Conservation (phyloP, 306 rosid genomes). For the Delonix regia region DNA sequence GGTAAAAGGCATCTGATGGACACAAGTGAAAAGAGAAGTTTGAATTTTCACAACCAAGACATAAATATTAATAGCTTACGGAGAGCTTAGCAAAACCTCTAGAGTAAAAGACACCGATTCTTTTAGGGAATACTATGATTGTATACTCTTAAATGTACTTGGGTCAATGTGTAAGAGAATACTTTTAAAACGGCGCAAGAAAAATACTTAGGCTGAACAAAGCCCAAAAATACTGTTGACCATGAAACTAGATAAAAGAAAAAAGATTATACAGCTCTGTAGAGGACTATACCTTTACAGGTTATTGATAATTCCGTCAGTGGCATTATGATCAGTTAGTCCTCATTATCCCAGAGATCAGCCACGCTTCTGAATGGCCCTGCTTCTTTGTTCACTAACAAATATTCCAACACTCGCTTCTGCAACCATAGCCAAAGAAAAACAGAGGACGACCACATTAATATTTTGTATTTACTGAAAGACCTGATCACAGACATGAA, state of each 20-base stretch:
- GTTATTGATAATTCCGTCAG: too few relatives aligned
- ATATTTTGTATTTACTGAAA: too few relatives aligned
- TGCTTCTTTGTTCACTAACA: conserved; percentile 32
- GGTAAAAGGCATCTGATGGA: neutral
- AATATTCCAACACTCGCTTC: conserved; percentile 35
- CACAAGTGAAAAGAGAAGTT: neutral
- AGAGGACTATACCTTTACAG: neutral
- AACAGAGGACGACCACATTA: too few relatives aligned
- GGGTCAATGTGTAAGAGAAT: too few relatives aligned
- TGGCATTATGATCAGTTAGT: neutral
- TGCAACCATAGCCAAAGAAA: neutral
- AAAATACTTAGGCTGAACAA: too few relatives aligned
- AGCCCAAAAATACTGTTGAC: neutral
- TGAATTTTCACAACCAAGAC: neutral
- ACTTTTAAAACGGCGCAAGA: too few relatives aligned
- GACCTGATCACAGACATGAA: too few relatives aligned
- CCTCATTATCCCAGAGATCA: conserved; percentile 11
- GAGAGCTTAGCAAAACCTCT: neutral
- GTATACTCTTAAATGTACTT: neutral
- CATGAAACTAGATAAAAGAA: neutral
- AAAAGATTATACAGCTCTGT: neutral
- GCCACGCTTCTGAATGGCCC: conserved; percentile 31
- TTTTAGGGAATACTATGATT: neutral
- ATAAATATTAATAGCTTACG: neutral
- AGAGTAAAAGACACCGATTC: neutral